phyloP scores from a whole-genome alignment of 2,329 filamentous ascomycete species.

The Ophiostoma pallidulum region DNA sequence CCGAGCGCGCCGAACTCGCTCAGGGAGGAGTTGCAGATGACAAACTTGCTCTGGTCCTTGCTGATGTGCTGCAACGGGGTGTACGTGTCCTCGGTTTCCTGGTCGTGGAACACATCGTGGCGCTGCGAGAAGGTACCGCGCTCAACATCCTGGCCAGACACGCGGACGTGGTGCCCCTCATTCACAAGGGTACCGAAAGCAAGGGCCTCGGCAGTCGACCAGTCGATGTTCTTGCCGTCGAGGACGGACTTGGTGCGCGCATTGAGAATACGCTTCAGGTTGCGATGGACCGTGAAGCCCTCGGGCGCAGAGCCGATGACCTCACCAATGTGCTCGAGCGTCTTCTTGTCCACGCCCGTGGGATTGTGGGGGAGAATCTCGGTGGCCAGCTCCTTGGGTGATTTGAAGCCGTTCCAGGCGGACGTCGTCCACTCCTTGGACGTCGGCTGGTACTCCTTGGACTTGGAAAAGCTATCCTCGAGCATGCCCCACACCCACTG shows the following conservation, averaged over 20 bases:
- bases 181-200: constrained; percentile 85
- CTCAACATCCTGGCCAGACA: constrained; percentile 98
- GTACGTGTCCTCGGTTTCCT: constrained; percentile 87
- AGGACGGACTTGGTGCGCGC: constrained; percentile 85
- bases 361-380: constrained; percentile 88
- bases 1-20: constrained; percentile 66
- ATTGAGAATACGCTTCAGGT: constrained; percentile 89
- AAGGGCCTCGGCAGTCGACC: constrained; percentile 91
- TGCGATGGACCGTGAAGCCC: constrained; percentile 82
- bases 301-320: constrained; percentile 72
- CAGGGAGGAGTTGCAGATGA: constrained; percentile 91
- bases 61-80: constrained; percentile 83
- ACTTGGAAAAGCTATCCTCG: constrained; percentile 92
- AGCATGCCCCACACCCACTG: constrained; percentile 99
- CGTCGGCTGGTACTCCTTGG: constrained; percentile 93
- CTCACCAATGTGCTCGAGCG: constrained; percentile 71
- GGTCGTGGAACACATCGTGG: constrained; percentile 94
- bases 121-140: constrained; percentile 98
- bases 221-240: constrained; percentile 93
- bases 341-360: constrained; percentile 66
- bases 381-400: constrained; percentile 90
- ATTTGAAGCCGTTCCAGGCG: constrained; percentile 99
- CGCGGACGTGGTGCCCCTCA: constrained; percentile 93
- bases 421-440: constrained; percentile 98
- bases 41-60: constrained; percentile 88